Evolutionary conservation across 1,284 basidiomycete genomes (phyloP), one percentile per base, ranked within the genome.

Genomic region (Puccinia hordei): DNA sequence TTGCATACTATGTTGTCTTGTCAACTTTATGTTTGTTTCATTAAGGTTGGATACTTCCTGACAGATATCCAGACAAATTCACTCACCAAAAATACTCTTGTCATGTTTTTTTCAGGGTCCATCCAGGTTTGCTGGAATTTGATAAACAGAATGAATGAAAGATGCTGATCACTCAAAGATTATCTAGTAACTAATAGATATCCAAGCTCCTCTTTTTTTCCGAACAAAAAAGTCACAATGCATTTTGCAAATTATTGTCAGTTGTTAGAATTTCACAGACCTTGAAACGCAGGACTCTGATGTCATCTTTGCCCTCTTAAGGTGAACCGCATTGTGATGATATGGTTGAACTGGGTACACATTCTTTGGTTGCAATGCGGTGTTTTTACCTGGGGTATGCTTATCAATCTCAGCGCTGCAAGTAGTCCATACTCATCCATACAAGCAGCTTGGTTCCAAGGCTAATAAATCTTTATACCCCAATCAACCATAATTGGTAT

Each of bases 181-280:
- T 63, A 33, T 4, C 33, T 33, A 30, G 9, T 12, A n/a, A n/a
- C n/a, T n/a, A n/a, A n/a, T n/a, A n/a, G n/a, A n/a, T n/a, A n/a
- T n/a, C n/a, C n/a, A n/a, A n/a, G 12, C 12, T 3, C 27, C 38
- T 46, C 41, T 8, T 35, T 63, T 35, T 35, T 63, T 22, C 24
- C 19, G 49, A 35, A 63, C 35, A 19, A 35, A 30, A 46, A 46
- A 68, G 66, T 68, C 66, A n/a, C 66, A 68, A n/a, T 68, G 66
- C 66, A 27, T 68, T 49, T 49, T 68, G 38, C 66, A 68, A 68
- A 68, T 68, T 49, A 68, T 68, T 27, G 66, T 68, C 15, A 51
- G 66, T 17, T 68, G 12, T 46, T 66, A 3, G 3, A 2, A 35
- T 66, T 66, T 15, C 12, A 8, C 30, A 59, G 27, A 59, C 3